These are phyloP conservation scores for Diaporthe citriasiana DNA, from an alignment of 2,329 filamentous ascomycete species.

Conservation along the genomic window DNA sequence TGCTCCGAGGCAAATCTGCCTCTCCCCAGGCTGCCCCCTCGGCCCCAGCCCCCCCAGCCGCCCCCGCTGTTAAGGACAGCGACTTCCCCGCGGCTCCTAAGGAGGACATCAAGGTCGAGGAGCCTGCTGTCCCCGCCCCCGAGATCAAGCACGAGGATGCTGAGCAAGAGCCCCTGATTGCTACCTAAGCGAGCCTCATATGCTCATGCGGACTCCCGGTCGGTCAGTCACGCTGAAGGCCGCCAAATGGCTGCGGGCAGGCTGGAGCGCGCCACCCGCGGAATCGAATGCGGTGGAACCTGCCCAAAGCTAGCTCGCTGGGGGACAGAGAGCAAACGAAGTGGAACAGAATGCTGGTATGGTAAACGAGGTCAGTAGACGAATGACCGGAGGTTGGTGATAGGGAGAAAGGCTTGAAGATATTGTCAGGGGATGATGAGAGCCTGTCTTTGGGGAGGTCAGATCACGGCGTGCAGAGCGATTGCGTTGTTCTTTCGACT, in stretches of 20 bases:
- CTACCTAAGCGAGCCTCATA: constrained; percentile 47
- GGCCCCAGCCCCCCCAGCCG: constrained; percentile 45
- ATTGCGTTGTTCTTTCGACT: constrained; percentile 36
- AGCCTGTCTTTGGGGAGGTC: constrained; percentile 25
- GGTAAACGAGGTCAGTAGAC: constrained; percentile 2
- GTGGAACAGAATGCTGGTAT: neutral
- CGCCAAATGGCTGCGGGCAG: neutral
- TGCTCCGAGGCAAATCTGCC: constrained; percentile 66
- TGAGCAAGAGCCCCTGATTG: constrained; percentile 53
- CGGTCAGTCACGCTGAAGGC: constrained; percentile 11
- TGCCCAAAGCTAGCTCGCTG: neutral
- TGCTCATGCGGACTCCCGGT: neutral
- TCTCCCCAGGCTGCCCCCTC: constrained; percentile 59
- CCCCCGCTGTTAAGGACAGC: constrained; percentile 55
- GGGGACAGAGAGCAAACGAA: neutral
- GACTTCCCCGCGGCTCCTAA: constrained; percentile 64
- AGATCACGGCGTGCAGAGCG: constrained; percentile 41
- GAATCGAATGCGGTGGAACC: neutral
- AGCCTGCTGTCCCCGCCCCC: constrained; percentile 44
- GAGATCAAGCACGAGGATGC: constrained; percentile 50
- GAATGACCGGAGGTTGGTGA: constrained; percentile 9
- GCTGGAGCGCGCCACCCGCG: neutral
- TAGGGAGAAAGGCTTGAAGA: constrained; percentile 3
- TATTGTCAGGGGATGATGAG: constrained; percentile 20
- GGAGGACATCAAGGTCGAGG: constrained; percentile 52